These are phyloP conservation scores for Glonium stellatum DNA, from an alignment of 495 filamentous ascomycete species.

Conservation along the genomic window DNA sequence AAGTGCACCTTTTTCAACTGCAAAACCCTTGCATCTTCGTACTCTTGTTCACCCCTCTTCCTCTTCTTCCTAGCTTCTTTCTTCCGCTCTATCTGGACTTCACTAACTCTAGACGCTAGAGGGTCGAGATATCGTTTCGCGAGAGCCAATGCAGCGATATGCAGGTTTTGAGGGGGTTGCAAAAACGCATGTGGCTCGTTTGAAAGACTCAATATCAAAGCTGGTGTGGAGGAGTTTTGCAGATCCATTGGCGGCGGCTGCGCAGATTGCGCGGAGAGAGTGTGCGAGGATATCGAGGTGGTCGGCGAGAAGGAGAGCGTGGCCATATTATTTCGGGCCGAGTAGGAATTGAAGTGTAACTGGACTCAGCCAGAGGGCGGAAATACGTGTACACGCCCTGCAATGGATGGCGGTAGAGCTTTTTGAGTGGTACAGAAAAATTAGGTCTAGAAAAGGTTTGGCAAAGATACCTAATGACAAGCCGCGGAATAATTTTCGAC, in stretches of 20 bases:
- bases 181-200: constrained; percentile 55
- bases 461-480: too few relatives aligned
- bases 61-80: constrained; percentile 53
- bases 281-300: constrained; percentile 29
- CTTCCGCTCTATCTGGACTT: constrained; percentile 40
- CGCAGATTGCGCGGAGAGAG: constrained; percentile 26
- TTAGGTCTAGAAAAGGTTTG: too few relatives aligned
- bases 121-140: constrained; percentile 72
- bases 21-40: constrained; percentile 43
- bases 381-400: too few relatives aligned
- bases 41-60: constrained; percentile 46
- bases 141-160: constrained; percentile 56
- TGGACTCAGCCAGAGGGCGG: too few relatives aligned
- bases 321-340: constrained; percentile 12
- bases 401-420: too few relatives aligned
- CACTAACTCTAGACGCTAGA: constrained; percentile 60
- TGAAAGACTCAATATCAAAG: constrained; percentile 44
- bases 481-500: too few relatives aligned
- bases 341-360: too few relatives aligned
- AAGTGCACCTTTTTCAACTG: constrained; percentile 72
- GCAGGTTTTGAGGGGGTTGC: constrained; percentile 56
- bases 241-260: constrained; percentile 27
- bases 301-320: constrained; percentile 26
- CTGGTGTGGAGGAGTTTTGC: constrained; percentile 8
- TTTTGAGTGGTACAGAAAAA: too few relatives aligned